phyloP scores from a whole-genome alignment of 78 protist genomes.

The Cavenderia fasciculata region DNA sequence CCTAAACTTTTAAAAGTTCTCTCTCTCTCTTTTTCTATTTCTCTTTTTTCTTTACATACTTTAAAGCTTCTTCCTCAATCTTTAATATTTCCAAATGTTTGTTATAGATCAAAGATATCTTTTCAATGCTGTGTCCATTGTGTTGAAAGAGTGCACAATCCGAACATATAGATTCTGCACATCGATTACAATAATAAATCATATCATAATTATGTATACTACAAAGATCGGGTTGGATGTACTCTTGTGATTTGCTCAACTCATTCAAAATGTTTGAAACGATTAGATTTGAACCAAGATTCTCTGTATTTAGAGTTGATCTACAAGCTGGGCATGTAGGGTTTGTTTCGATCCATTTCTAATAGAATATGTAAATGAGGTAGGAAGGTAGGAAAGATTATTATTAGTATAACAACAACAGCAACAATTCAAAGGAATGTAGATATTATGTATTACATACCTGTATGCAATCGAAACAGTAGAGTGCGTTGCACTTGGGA shows the following conservation, averaged over 20 bases:
- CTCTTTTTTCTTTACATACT: not conserved
- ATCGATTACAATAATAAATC: constrained; percentile 35
- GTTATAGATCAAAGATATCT: constrained; percentile 38
- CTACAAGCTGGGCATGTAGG: constrained; percentile 76
- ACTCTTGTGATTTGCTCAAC: constrained; percentile 44
- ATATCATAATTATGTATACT: constrained; percentile 50
- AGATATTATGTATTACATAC: no score
- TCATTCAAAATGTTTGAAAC: constrained; percentile 67
- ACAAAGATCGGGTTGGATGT: constrained; percentile 40
- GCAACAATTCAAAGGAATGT: no score
- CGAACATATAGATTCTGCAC: constrained; percentile 60
- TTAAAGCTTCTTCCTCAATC: constrained; percentile 70
- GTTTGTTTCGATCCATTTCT: constrained; percentile 34
- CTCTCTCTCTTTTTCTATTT: no score
- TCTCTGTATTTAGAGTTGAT: constrained; percentile 2
- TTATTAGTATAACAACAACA: no score
- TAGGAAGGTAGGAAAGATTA: not conserved
- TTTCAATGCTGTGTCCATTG: constrained; percentile 56
- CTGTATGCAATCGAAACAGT: constrained; percentile 48
- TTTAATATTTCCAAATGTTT: constrained; percentile 51
- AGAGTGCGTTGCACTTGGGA: constrained; percentile 49
- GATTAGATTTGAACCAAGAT: constrained; percentile 55
- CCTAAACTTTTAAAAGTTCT: not conserved
- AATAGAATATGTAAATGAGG: not conserved
- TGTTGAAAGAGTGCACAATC: constrained; percentile 74